phyloP scores from a whole-genome alignment of 2,329 filamentous ascomycete species.

The Curvularia lunata region DNA sequence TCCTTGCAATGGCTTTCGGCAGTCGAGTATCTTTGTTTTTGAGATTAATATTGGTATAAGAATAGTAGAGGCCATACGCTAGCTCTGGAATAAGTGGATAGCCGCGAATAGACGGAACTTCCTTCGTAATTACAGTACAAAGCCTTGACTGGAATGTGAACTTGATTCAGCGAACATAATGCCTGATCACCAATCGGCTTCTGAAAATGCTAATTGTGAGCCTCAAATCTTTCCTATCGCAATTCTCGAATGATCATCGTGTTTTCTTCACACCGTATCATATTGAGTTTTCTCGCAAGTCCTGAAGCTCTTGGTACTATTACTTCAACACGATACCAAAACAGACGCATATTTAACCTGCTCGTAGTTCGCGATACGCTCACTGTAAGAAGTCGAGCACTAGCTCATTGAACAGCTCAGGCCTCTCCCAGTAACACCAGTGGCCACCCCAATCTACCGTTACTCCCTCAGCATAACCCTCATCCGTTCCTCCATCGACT shows the following conservation, averaged over 20 bases:
- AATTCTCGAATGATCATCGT: too few relatives aligned
- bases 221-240: too few relatives aligned
- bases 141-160: not conserved
- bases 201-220: too few relatives aligned
- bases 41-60: not conserved
- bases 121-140: not conserved
- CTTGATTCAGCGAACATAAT: too few relatives aligned
- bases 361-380: not conserved
- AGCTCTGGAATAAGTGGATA: not conserved
- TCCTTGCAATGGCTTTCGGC: not conserved
- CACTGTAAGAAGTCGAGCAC: conserved; percentile 22
- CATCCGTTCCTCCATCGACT: conserved; percentile 21
- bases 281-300: too few relatives aligned
- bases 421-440: conserved; percentile 43
- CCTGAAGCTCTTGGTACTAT: not conserved
- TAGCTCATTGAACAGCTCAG: conserved; percentile 32
- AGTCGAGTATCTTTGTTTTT: fast-evolving
- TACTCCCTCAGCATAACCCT: conserved; percentile 25
- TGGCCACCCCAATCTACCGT: conserved; percentile 38
- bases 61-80: not conserved
- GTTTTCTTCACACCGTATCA: too few relatives aligned
- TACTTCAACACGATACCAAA: not conserved
- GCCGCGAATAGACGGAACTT: not conserved
- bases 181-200: too few relatives aligned
- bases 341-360: not conserved